Evolutionary conservation across 257 asterid species (phyloP).

Genomic region (Capsicum baccatum): DNA sequence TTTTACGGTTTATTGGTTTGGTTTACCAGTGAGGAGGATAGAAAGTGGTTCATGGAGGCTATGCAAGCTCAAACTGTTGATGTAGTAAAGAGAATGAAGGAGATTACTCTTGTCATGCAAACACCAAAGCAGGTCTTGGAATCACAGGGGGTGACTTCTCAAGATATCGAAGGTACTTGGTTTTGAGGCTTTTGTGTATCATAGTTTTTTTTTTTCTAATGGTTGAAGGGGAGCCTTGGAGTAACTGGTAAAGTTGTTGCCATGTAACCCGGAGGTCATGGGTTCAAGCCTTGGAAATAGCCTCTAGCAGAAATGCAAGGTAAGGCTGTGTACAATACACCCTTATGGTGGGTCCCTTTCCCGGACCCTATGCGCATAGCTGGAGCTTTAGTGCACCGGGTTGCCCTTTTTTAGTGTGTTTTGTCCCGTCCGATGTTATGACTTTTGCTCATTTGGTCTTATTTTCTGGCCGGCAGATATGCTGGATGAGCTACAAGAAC

Average conservation of each 20-base stretch:
- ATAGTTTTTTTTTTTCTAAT: too few relatives aligned
- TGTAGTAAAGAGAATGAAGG: slow-evolving; percentile 83
- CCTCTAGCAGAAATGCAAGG: too few relatives aligned
- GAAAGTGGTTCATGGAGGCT: slow-evolving; percentile 95
- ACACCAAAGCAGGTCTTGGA: slow-evolving; percentile 80
- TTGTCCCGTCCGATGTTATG: neutral
- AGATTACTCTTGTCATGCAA: slow-evolving; percentile 85
- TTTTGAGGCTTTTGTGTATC: neutral
- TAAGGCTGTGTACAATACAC: too few relatives aligned
- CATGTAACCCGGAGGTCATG: too few relatives aligned
- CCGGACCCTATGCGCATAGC: too few relatives aligned
- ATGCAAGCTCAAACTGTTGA: slow-evolving; percentile 92
- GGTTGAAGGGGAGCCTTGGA: too few relatives aligned
- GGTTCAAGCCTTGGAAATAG: too few relatives aligned
- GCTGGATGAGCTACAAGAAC: slow-evolving; percentile 95
- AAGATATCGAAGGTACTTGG: slow-evolving; percentile 72
- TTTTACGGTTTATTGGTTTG: neutral
- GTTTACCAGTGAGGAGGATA: slow-evolving; percentile 76
- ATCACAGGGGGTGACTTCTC: slow-evolving; percentile 85
- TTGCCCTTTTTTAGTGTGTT: neutral
- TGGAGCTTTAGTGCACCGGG: too few relatives aligned
- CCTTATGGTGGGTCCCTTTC: too few relatives aligned
- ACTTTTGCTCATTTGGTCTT: neutral
- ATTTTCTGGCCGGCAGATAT: slow-evolving; percentile 49
- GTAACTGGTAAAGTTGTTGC: too few relatives aligned